Percentiles rank a stretch among this genome's conserved stretches.
phyloP scores from a whole-genome alignment of 768 basidiomycete species.

The Russula sp. region DNA sequence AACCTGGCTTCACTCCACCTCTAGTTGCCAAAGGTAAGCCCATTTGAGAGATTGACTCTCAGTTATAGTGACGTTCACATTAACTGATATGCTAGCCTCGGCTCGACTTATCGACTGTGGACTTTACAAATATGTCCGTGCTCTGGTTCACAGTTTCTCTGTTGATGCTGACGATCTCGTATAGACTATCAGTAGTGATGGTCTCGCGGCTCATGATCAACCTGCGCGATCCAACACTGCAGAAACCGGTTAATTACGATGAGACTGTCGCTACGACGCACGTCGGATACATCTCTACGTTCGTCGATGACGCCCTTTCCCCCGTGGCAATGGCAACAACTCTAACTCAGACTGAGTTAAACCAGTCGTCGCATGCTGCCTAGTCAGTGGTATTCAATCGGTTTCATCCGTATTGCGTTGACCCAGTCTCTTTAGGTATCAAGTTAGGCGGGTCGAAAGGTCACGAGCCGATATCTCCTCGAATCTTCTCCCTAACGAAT shows the following conservation, averaged over 20 bases:
- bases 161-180: background rate
- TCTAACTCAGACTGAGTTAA: background rate
- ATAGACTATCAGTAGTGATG: constrained; percentile 15
- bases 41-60: background rate
- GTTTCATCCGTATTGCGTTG: background rate
- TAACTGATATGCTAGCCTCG: background rate
- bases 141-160: background rate
- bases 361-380: background rate
- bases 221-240: constrained; percentile 11
- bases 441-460: background rate
- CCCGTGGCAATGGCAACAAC: background rate
- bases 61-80: background rate
- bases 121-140: constrained; percentile 13
- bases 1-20: background rate
- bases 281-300: constrained; percentile 1
- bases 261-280: background rate
- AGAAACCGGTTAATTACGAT: background rate
- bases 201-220: constrained; percentile 17
- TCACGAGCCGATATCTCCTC: background rate
- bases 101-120: background rate
- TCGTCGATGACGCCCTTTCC: background rate
- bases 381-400: background rate
- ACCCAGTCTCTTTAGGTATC: background rate
- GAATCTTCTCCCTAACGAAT: too few species aligned
- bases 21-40: background rate